These are phyloP conservation scores for Boletus rubescentipes DNA, from an alignment of 768 basidiomycete species.

Conservation along the genomic window DNA sequence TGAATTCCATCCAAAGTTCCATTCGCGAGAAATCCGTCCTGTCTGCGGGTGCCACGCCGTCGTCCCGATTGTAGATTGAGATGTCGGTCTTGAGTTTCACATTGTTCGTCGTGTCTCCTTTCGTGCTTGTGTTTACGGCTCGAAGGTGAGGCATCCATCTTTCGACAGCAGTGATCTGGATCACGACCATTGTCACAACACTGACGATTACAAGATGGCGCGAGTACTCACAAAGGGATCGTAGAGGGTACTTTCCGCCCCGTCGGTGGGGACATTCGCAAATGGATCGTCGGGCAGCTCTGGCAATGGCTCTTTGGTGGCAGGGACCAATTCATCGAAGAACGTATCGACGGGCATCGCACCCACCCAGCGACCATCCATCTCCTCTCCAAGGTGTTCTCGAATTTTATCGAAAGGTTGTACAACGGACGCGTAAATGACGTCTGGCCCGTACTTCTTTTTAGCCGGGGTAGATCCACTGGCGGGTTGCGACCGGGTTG, in stretches of 20 bases:
- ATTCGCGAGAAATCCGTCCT: no score
- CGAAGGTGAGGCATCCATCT: no score
- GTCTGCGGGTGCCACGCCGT: no score
- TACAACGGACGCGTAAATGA: neutral
- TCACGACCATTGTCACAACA: neutral
- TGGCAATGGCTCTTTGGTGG: neutral
- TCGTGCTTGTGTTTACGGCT: no score
- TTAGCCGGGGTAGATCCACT: neutral
- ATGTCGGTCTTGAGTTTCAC: neutral
- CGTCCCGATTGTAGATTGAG: no score
- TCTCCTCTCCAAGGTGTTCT: neutral
- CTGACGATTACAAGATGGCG: neutral
- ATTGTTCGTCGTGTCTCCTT: neutral
- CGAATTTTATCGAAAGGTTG: neutral
- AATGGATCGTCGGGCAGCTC: neutral
- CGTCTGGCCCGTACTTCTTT: neutral
- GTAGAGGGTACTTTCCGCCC: neutral
- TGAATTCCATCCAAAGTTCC: slow-evolving; percentile 9
- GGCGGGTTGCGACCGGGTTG: no score
- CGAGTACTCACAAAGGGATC: neutral
- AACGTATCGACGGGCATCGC: no score
- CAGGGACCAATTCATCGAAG: neutral
- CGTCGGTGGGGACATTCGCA: neutral
- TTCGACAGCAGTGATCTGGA: no score
- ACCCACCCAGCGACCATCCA: neutral